Percentiles rank a stretch among this genome's conserved stretches.
These are phyloP conservation scores for Bacterosira constricta DNA, from an alignment of 108 stramenopile species.

Conservation along the genomic window DNA sequence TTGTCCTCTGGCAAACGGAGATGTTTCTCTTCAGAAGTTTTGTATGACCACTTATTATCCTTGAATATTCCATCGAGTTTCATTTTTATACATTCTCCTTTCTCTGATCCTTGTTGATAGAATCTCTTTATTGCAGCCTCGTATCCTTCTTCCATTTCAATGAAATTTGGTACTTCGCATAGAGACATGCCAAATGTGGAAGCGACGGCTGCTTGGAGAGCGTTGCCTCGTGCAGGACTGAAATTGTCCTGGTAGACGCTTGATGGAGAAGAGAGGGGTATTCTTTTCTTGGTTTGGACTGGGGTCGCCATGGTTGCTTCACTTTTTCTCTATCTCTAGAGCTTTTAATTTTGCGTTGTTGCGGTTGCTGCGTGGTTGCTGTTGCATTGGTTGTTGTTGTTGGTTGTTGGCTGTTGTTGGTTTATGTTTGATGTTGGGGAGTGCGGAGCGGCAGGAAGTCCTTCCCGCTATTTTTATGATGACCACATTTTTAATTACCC, in stretches of 20 bases:
- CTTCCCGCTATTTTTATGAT: no score
- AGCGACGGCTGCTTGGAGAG: neutral
- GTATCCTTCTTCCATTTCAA: neutral
- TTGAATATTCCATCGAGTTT: neutral
- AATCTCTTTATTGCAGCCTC: constrained; percentile 2
- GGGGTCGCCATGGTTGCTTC: no score
- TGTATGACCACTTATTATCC: neutral
- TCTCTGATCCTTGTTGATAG: neutral
- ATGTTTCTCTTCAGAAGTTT: neutral
- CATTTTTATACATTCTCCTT: neutral
- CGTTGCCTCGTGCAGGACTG: neutral
- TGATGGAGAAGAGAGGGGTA: neutral
- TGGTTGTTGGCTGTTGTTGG: no score
- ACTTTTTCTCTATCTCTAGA: no score
- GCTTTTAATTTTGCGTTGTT: no score
- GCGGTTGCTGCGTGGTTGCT: no score
- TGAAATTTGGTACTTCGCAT: neutral
- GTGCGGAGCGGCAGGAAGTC: no score
- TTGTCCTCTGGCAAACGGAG: neutral
- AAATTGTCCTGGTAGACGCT: constrained; percentile 4
- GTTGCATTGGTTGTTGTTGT: no score
- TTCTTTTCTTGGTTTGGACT: no score
- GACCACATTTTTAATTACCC: no score
- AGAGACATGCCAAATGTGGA: neutral
- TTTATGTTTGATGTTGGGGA: no score